These are phyloP conservation scores for Thelephora terrestris DNA, from an alignment of 1,284 basidiomycete species.

Conservation along the genomic window DNA sequence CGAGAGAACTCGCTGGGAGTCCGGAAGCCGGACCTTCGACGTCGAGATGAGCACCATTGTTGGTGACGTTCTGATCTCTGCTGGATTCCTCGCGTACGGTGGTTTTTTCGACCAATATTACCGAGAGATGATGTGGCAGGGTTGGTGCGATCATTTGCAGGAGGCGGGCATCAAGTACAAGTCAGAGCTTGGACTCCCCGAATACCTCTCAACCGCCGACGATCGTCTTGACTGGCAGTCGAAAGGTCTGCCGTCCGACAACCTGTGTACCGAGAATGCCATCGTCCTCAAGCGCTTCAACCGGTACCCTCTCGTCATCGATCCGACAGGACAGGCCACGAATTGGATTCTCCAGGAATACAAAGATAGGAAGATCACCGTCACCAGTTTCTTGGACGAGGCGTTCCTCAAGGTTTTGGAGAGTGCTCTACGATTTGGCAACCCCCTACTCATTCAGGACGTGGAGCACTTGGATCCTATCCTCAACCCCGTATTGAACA, in stretches of 20 bases:
- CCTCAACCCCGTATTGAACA: constrained; percentile 95
- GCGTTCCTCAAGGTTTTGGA: constrained; percentile 98
- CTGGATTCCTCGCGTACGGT: constrained; percentile 94
- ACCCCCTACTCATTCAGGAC: constrained; percentile 94
- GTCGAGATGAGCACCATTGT: constrained; percentile 98
- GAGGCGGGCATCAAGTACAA: constrained; percentile 94
- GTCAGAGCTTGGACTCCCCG: constrained; percentile 83
- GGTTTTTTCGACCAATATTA: constrained; percentile 99
- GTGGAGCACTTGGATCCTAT: constrained; percentile 98
- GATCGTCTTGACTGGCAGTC: constrained; percentile 95
- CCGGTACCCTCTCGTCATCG: constrained; percentile 96
- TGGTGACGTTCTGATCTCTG: constrained; percentile 92
- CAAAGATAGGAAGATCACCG: constrained; percentile 92
- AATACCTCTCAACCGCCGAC: constrained; percentile 96
- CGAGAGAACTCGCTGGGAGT: constrained; percentile 92
- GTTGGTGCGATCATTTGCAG: constrained; percentile 84
- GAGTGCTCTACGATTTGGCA: constrained; percentile 97
- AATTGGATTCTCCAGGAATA: constrained; percentile 92
- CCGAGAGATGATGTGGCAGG: constrained; percentile 94
- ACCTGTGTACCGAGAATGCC: constrained; percentile 94
- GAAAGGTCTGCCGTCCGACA: constrained; percentile 90
- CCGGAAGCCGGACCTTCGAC: constrained; percentile 93
- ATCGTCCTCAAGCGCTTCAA: constrained; percentile 99
- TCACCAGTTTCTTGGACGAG: constrained; percentile 98
- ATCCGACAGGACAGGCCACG: constrained; percentile 98